A percentile compares a stretch with the other conserved stretches of the same genome.
Evolutionary conservation across 1,284 basidiomycete species (phyloP).

Genomic region (Waitea zeae): DNA sequence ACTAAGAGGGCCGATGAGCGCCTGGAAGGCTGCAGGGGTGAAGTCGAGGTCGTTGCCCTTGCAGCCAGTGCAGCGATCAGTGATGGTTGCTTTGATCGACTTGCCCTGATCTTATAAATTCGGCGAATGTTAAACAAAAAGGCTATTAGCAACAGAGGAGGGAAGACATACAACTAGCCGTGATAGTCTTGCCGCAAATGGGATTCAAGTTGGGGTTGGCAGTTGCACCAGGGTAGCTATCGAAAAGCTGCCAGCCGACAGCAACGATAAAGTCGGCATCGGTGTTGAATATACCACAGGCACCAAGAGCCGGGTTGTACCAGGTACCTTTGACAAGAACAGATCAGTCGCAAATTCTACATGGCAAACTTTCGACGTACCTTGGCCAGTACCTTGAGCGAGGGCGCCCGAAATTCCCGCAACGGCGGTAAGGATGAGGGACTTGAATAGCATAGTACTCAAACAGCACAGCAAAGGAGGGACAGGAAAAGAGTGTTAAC

Average conservation of each 20-base stretch:
- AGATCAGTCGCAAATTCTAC: background rate
- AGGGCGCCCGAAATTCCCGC: slow-evolving; percentile 13
- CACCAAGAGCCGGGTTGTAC: slow-evolving; percentile 14
- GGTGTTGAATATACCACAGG: slow-evolving; percentile 14
- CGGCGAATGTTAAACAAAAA: background rate
- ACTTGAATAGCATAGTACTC: slow-evolving; percentile 3
- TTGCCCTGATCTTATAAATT: slow-evolving; percentile 7
- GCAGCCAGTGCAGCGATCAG: slow-evolving; percentile 14
- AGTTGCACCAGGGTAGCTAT: slow-evolving; percentile 6
- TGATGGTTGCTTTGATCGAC: slow-evolving; percentile 10
- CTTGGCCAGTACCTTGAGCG: slow-evolving; percentile 17
- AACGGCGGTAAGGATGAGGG: slow-evolving; percentile 1
- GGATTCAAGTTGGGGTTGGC: slow-evolving; percentile 11
- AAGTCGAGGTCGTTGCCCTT: slow-evolving; percentile 13
- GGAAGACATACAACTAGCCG: slow-evolving; percentile 8
- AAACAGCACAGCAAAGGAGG: no score
- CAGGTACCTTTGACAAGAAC: slow-evolving; percentile 2
- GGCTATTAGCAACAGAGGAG: background rate
- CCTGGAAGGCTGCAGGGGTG: slow-evolving; percentile 15
- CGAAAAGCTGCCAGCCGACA: slow-evolving; percentile 12
- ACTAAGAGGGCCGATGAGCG: slow-evolving; percentile 13
- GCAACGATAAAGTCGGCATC: slow-evolving; percentile 14
- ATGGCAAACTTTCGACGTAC: background rate
- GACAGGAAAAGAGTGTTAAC: no score
- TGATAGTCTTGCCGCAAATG: slow-evolving; percentile 12